Base-by-base conservation (phyloP, 306 rosid genomes). In the Cicer pinnatifidum region DNA sequence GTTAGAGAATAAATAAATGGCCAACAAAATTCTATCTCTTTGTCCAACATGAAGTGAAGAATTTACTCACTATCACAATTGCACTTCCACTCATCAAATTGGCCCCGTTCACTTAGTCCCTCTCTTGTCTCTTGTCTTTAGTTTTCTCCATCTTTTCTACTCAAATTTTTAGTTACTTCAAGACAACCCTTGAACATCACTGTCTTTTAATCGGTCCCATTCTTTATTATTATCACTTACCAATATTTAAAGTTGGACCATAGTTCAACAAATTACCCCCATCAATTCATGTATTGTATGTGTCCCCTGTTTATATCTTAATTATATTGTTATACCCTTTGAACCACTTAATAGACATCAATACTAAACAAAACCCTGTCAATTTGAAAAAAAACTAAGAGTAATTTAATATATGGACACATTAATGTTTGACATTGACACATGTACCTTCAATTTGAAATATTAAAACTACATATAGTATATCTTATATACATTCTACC, bases 131-230 rank as follows among this genome's bases (percentile, higher is more conserved):
- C 64, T 46, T 79, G 76, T 78, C 83, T 65, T 47, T 64, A 39
- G 16, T 75, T 78, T 15, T 39, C 72, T 64, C 54, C 8, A 38
- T 75, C 61, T 44, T 72, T 71, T 64, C 67, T 63, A 41, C 89
- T 66, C 61, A 19, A 58, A 9, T 35, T 17, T 72, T 69, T 58
- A 64, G 73, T 58, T 69, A 51, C 54, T 72, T 62, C 81, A 70
- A 51, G 81, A 78, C 81, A 76, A 44, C 43, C 80, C 66, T 13
- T 68, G 61, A 74, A 73, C 82, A 72, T 59, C 70, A 69, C 46
- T 57, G 75, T 73, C 78, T 50, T 67, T 52, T 35, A 19, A 54
- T 17, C n/a, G 86, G 82, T 39, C 85, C 81, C 71, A 76, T 76
- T 58, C 71, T 58, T 74, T 70, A 72, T 74, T 75, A 80, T 58